Conservation (phyloP, 1,139 yeast species). For the Yamadazyma membranifaciens region DNA sequence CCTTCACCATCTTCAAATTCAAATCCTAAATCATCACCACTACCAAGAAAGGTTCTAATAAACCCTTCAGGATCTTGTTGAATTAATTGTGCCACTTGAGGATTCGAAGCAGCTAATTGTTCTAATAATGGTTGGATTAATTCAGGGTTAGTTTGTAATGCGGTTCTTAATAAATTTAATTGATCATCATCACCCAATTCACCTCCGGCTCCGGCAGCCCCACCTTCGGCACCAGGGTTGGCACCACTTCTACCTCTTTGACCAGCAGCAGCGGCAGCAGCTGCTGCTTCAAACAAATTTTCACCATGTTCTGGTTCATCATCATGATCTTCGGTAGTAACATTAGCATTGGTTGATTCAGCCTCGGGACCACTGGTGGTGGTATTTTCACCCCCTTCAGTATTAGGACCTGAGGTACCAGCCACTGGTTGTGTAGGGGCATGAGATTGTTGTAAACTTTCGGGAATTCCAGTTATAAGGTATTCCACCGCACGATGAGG, state of each 20-base stretch:
- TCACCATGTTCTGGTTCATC: conserved; percentile 37
- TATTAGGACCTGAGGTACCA: conserved; percentile 12
- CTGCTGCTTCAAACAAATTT: conserved; percentile 66
- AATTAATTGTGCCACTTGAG: conserved; percentile 80
- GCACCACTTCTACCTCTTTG: conserved; percentile 1
- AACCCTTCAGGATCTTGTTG: conserved; percentile 87
- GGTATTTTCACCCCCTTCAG: conserved; percentile 10
- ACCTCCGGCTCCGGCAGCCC: conserved; percentile 21
- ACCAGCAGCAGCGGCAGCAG: conserved; percentile 63
- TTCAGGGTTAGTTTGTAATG: conserved; percentile 85
- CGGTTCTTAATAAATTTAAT: conserved; percentile 67
- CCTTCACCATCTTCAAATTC: conserved; percentile 30
- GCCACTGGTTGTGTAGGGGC: conserved; percentile 24
- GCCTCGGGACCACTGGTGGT: conserved; percentile 24
- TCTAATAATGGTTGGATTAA: conserved; percentile 82
- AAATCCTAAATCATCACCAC: conserved; percentile 47
- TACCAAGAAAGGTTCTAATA: conserved; percentile 64
- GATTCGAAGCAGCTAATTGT: conserved; percentile 79
- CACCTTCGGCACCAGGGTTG: conserved; percentile 29
- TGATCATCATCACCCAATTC: conserved; percentile 49
- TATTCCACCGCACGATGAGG: conserved; percentile 99
- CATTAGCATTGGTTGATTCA: conserved; percentile 18
- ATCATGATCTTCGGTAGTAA: conserved; percentile 17
- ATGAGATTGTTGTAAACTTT: conserved; percentile 40
- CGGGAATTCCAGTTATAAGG: conserved; percentile 87